A percentile compares a stretch with the other conserved stretches of the same genome.
Conservation (phyloP, 1,284 basidiomycete species). For the Heimioporus retisporus region DNA sequence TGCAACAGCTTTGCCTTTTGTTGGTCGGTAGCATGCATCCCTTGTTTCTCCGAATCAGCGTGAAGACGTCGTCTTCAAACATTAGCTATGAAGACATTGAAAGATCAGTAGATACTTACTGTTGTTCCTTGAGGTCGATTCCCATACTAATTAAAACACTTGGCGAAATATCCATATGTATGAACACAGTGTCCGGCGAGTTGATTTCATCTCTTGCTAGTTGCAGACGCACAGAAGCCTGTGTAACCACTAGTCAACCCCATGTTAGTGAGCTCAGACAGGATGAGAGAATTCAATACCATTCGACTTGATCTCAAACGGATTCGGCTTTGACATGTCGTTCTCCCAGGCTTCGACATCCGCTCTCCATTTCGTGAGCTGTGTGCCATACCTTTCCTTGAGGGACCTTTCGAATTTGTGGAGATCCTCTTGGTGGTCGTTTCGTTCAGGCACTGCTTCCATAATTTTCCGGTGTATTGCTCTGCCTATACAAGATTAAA, state of each 20-base stretch:
- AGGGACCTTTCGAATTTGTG: slow-evolving; percentile 1
- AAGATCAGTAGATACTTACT: slow-evolving; percentile 4
- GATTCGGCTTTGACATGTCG: slow-evolving; percentile 7
- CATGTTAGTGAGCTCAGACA: too few relatives aligned
- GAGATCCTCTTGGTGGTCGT: slow-evolving; percentile 11
- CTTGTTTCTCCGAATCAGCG: neutral
- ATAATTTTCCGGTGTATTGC: slow-evolving; percentile 7
- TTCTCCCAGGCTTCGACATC: slow-evolving; percentile 8
- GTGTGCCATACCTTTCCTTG: neutral
- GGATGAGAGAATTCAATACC: neutral
- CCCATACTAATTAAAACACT: slow-evolving; percentile 9
- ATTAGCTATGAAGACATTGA: neutral
- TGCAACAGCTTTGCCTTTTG: slow-evolving; percentile 12
- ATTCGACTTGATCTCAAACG: slow-evolving; percentile 14
- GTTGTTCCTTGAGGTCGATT: slow-evolving; percentile 17
- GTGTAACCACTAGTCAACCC: slow-evolving; percentile 1
- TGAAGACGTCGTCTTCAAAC: slow-evolving; percentile 20
- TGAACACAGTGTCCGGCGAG: neutral
- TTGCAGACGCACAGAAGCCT: slow-evolving; percentile 5
- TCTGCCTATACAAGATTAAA: neutral
- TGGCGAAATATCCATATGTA: slow-evolving; percentile 11
- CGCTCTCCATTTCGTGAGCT: slow-evolving; percentile 8
- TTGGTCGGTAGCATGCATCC: slow-evolving; percentile 9
- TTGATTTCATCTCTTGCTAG: neutral
- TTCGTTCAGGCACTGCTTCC: slow-evolving; percentile 10